Conservation (phyloP, 805 yeast species). For the Candida tallmaniae region DNA sequence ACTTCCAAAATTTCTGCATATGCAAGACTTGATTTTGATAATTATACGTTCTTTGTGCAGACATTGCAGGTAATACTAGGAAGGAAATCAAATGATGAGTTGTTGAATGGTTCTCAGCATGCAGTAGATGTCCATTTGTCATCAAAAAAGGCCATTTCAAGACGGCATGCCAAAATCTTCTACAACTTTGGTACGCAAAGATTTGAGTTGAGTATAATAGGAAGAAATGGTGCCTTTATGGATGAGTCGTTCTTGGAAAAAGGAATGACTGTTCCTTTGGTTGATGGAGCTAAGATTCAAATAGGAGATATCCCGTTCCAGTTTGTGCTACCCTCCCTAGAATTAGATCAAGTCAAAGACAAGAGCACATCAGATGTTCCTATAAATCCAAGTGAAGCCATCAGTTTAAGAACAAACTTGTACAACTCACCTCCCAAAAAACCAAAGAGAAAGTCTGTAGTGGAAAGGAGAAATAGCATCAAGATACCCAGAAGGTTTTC, state of each 20-base stretch:
- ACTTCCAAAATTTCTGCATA: constrained; percentile 46
- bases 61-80: constrained; percentile 92
- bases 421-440: constrained; percentile 18
- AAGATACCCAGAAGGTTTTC: constrained; percentile 26
- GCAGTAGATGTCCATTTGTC: constrained; percentile 92
- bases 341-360: constrained; percentile 27
- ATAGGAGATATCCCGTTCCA: constrained; percentile 89
- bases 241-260: constrained; percentile 85
- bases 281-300: constrained; percentile 79
- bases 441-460: constrained; percentile 1
- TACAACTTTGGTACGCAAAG: constrained; percentile 95
- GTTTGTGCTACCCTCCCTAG: constrained; percentile 77
- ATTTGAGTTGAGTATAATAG: constrained; percentile 86
- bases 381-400: constrained; percentile 59
- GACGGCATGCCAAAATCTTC: constrained; percentile 93
- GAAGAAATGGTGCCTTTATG: constrained; percentile 96
- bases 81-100: constrained; percentile 56
- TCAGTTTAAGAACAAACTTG: constrained; percentile 49
- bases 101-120: constrained; percentile 60
- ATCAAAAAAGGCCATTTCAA: constrained; percentile 84
- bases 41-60: constrained; percentile 92
- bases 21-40: constrained; percentile 84
- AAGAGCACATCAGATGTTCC: constrained; percentile 23
- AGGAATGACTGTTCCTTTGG: constrained; percentile 85
- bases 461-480: constrained; percentile 6